These are phyloP conservation scores for Thermomyces lanuginosus DNA, from an alignment of 2,329 filamentous ascomycete genomes.

Conservation along the genomic window DNA sequence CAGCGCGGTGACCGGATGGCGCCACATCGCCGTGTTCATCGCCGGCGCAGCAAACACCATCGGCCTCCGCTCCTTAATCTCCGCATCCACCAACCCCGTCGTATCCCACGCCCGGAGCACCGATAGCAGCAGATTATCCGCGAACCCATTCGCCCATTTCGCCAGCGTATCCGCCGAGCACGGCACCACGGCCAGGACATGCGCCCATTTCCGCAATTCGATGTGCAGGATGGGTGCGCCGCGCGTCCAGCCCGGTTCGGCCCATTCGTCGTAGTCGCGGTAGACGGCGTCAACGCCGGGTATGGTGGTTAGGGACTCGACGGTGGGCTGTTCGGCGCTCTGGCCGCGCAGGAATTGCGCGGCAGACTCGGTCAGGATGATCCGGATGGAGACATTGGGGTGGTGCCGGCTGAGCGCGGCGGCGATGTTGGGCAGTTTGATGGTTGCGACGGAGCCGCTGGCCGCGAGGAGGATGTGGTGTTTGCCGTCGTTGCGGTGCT, in stretches of 20 bases:
- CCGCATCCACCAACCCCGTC: conserved; percentile 40
- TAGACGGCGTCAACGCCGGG: conserved; percentile 69
- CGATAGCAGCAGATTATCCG: conserved; percentile 56
- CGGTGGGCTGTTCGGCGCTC: conserved; percentile 55
- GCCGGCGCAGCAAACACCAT: conserved; percentile 64
- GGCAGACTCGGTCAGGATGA: conserved; percentile 63
- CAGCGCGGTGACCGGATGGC: conserved; percentile 60
- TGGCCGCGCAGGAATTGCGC: conserved; percentile 62
- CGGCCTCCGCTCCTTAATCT: conserved; percentile 39
- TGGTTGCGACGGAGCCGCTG: conserved; percentile 69
- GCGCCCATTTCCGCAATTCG: conserved; percentile 66
- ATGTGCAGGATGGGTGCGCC: conserved; percentile 79
- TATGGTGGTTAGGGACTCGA: conserved; percentile 42
- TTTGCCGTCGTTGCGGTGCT: too few species aligned
- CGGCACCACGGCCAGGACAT: conserved; percentile 65
- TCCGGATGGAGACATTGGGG: conserved; percentile 55
- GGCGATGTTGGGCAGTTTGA: conserved; percentile 60
- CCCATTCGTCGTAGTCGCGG: conserved; percentile 75
- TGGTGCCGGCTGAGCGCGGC: conserved; percentile 26
- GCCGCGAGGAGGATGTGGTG: too few species aligned
- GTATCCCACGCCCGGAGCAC: conserved; percentile 82
- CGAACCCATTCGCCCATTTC: conserved; percentile 63
- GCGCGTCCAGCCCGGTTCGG: conserved; percentile 53
- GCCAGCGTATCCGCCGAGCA: conserved; percentile 73
- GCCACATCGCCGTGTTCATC: conserved; percentile 89